Conservation (phyloP, 768 basidiomycete species). For the Trametes cubensis region DNA sequence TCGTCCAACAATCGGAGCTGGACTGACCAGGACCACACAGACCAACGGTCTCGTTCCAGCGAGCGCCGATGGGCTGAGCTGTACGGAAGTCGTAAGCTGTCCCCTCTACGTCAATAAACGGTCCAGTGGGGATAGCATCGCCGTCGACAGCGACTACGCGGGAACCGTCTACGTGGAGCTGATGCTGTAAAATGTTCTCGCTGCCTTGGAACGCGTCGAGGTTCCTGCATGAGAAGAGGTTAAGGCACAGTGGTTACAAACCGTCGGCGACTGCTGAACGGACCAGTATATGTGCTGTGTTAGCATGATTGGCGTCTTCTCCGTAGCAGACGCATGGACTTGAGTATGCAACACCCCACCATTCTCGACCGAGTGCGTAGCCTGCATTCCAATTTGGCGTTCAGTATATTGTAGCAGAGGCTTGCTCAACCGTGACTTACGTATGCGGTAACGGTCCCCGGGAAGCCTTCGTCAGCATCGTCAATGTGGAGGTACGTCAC, state of each 20-base stretch:
- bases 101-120: constrained; percentile 31
- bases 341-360: constrained; percentile 46
- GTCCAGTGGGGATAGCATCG: constrained; percentile 44
- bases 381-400: constrained; percentile 32
- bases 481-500: constrained; percentile 59
- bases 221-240: constrained; percentile 39
- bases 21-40: constrained; percentile 30
- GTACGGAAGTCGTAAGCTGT: constrained; percentile 48
- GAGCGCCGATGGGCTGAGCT: constrained; percentile 31
- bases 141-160: constrained; percentile 44
- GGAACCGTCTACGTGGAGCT: constrained; percentile 31
- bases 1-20: not conserved
- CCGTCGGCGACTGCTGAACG: not conserved
- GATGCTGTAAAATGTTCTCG: constrained; percentile 34
- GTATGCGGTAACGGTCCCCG: constrained; percentile 23
- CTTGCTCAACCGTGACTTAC: constrained; percentile 2
- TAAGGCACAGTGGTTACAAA: not conserved
- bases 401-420: not conserved
- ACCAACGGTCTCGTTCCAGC: constrained; percentile 29
- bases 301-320: constrained; percentile 60
- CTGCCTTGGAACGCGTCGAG: constrained; percentile 54
- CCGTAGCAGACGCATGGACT: constrained; percentile 49
- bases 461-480: constrained; percentile 52
- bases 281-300: constrained; percentile 60
- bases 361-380: constrained; percentile 50